These are phyloP conservation scores for Xylaria sp. DNA, from an alignment of 2,329 filamentous ascomycete genomes.

Conservation along the genomic window DNA sequence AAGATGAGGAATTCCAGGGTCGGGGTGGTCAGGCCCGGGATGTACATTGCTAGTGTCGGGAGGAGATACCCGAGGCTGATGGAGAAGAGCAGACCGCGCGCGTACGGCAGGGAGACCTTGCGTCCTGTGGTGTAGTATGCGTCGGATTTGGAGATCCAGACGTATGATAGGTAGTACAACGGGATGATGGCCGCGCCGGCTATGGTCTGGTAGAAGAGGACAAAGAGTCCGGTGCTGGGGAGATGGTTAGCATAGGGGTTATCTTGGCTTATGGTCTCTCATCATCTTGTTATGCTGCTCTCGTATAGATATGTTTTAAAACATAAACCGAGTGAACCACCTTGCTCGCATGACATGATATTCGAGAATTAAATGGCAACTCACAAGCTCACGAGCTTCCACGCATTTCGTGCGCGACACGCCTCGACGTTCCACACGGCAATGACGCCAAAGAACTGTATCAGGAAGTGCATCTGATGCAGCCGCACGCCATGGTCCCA, in stretches of 20 bases:
- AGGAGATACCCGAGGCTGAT: constrained; percentile 35
- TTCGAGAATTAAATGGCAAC: constrained; percentile 6
- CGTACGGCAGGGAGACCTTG: constrained; percentile 30
- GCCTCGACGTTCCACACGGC: constrained; percentile 38
- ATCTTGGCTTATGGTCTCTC: background rate
- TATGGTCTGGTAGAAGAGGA: constrained; percentile 37
- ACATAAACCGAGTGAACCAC: background rate
- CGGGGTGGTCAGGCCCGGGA: constrained; percentile 22
- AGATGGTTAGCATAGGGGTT: constrained; percentile 6
- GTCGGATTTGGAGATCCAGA: constrained; percentile 26
- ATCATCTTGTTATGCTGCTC: no score
- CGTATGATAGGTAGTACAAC: constrained; percentile 34
- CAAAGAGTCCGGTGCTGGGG: constrained; percentile 32
- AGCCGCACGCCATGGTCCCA: constrained; percentile 35
- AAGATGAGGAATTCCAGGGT: constrained; percentile 34
- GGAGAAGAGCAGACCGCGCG: constrained; percentile 33
- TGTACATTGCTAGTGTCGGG: constrained; percentile 36
- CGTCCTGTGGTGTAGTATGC: constrained; percentile 31
- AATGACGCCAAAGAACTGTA: constrained; percentile 37
- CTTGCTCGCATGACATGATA: background rate
- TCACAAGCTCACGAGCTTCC: constrained; percentile 37
- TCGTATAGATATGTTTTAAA: background rate
- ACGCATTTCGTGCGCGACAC: constrained; percentile 30
- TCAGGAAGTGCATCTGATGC: constrained; percentile 40
- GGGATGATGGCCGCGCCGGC: constrained; percentile 36